Evolutionary conservation across 805 yeast species (phyloP).

Genomic region (Kodamaea lidongshanica): DNA sequence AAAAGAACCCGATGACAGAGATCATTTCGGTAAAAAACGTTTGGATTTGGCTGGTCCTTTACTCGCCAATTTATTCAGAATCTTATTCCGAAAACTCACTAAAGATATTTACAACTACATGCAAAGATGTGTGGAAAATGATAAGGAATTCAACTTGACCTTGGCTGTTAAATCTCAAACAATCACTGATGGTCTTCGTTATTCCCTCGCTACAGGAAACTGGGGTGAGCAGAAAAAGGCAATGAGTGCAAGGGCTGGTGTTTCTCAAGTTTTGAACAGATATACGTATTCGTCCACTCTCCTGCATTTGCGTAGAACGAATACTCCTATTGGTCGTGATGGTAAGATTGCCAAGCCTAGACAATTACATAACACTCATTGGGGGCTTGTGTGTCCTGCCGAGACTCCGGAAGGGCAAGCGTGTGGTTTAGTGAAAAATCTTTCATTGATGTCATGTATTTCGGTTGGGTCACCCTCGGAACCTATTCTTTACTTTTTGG

Average conservation of each 20-base stretch:
- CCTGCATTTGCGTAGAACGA: conserved; percentile 97
- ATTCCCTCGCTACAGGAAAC: conserved; percentile 98
- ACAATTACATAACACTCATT: conserved; percentile 97
- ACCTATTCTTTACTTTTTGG: conserved; percentile 85
- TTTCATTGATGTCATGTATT: conserved; percentile 94
- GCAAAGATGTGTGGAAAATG: conserved; percentile 98
- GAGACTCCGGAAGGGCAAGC: conserved; percentile 99
- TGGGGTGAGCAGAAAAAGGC: conserved; percentile 99
- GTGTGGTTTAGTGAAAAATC: conserved; percentile 96
- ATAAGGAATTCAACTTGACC: conserved; percentile 92
- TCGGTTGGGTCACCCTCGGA: conserved; percentile 98
- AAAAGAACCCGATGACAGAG: conserved; percentile 98
- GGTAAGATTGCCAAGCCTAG: conserved; percentile 99
- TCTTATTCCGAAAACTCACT: conserved; percentile 89
- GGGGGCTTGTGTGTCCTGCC: conserved; percentile 99
- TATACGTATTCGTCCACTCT: conserved; percentile 98
- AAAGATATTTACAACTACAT: conserved; percentile 94
- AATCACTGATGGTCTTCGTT: conserved; percentile 93
- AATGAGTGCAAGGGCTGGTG: conserved; percentile 98
- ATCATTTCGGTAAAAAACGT: conserved; percentile 98
- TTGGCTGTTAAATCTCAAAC: conserved; percentile 96
- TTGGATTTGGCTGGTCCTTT: conserved; percentile 98
- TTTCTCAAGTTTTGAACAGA: conserved; percentile 95
- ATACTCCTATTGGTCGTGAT: conserved; percentile 98
- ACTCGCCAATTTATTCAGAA: conserved; percentile 90